Conservation (phyloP, 305 asterid species). For the Euphrasia arctica region DNA sequence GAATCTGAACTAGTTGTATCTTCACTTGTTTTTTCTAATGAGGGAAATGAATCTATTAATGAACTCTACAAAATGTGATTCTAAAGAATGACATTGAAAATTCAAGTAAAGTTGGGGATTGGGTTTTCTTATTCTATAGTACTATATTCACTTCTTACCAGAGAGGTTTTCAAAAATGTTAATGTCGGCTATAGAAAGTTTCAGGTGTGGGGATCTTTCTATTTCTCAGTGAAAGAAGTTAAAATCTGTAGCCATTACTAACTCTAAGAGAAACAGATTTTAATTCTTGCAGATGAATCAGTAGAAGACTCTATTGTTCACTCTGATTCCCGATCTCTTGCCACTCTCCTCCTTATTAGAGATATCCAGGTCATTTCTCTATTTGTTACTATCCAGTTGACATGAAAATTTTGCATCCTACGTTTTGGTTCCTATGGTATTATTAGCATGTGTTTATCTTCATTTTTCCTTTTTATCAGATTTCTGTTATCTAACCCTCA, state of each 20-base stretch:
- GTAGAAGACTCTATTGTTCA: constrained; percentile 94
- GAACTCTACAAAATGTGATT: constrained; percentile 4
- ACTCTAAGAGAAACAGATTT: constrained; percentile 77
- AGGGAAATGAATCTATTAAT: background rate
- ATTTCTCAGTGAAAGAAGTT: background rate
- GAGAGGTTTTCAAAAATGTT: background rate
- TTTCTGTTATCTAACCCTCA: background rate
- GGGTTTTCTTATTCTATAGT: background rate
- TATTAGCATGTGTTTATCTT: background rate
- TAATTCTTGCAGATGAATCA: constrained; percentile 99
- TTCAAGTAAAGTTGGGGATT: background rate
- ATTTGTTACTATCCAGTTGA: constrained; percentile 15
- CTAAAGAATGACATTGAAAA: constrained; percentile 2
- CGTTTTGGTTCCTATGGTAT: constrained; percentile 12
- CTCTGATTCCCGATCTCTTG: constrained; percentile 96
- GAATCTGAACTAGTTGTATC: background rate
- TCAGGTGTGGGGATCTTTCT: too few species aligned
- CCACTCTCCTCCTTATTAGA: constrained; percentile 96
- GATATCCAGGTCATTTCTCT: constrained; percentile 77
- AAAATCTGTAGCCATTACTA: constrained; percentile 43
- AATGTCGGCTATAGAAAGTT: background rate
- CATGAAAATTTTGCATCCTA: constrained; percentile 13
- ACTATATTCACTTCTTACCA: background rate
- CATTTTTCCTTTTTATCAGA: background rate
- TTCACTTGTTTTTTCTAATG: background rate